These are phyloP conservation scores for Nannochloris sp. DNA, from an alignment of 139 green algal species.

Conservation along the genomic window DNA sequence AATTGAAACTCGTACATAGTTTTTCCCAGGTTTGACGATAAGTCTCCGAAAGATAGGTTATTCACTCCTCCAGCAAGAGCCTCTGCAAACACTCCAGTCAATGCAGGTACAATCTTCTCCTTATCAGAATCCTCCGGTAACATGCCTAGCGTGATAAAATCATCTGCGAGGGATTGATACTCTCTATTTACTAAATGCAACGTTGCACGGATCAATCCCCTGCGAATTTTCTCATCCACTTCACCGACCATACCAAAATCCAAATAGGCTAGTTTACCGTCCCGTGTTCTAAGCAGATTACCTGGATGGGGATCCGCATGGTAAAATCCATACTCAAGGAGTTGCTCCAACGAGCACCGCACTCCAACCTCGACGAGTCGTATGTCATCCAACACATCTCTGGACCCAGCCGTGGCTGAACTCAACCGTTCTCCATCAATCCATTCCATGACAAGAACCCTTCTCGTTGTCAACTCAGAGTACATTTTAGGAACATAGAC, in stretches of 20 bases:
- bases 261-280: slow-evolving; percentile 43
- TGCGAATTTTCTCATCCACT: slow-evolving; percentile 39
- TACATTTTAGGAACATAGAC: slow-evolving; percentile 51
- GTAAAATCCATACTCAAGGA: slow-evolving; percentile 52
- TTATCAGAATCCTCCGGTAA: slow-evolving; percentile 55
- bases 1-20: slow-evolving; percentile 85
- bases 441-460: slow-evolving; percentile 87
- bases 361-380: slow-evolving; percentile 70
- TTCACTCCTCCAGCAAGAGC: slow-evolving; percentile 65
- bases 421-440: slow-evolving; percentile 65
- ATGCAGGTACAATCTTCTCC: slow-evolving; percentile 53
- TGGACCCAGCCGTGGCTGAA: not conserved
- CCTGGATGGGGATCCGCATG: slow-evolving; percentile 68
- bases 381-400: slow-evolving; percentile 50
- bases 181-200: slow-evolving; percentile 80
- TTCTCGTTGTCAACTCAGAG: slow-evolving; percentile 31
- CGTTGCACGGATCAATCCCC: slow-evolving; percentile 63
- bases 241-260: slow-evolving; percentile 85
- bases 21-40: slow-evolving; percentile 48
- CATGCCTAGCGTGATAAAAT: slow-evolving; percentile 75
- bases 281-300: slow-evolving; percentile 39
- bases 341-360: slow-evolving; percentile 61
- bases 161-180: slow-evolving; percentile 52
- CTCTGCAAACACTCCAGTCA: slow-evolving; percentile 69
- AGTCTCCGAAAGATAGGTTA: slow-evolving; percentile 67